Percentiles rank a stretch among this genome's conserved stretches.
These are phyloP conservation scores for Zygoascus ofunaensis DNA, from an alignment of 805 yeast genomes.

Conservation along the genomic window DNA sequence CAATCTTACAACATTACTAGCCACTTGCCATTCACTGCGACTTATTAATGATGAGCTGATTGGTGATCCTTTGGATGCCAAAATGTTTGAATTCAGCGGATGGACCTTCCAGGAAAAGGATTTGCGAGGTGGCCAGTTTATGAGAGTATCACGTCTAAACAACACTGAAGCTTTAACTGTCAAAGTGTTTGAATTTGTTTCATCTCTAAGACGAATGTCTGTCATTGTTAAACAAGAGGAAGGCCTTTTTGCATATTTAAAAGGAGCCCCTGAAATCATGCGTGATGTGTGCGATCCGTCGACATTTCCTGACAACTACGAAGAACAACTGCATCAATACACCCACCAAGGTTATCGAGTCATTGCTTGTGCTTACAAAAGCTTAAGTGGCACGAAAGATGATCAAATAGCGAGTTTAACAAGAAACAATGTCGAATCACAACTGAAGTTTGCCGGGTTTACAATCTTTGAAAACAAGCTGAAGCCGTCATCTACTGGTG, in stretches of 20 bases:
- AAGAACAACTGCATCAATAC: constrained; percentile 65
- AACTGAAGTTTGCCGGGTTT: constrained; percentile 73
- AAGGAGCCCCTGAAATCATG: constrained; percentile 97
- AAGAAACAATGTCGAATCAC: constrained; percentile 61
- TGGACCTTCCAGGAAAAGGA: constrained; percentile 70
- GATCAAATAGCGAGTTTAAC: constrained; percentile 2
- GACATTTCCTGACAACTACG: constrained; percentile 65
- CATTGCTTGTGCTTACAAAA: constrained; percentile 81
- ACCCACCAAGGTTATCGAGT: constrained; percentile 94
- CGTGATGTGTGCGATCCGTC: constrained; percentile 62
- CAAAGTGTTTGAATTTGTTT: constrained; percentile 68
- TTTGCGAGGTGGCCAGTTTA: constrained; percentile 10
- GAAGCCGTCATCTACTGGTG: constrained; percentile 56
- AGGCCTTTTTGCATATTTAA: constrained; percentile 48
- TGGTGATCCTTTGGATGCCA: constrained; percentile 90
- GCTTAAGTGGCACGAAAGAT: constrained; percentile 30
- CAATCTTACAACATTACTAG: constrained; percentile 41
- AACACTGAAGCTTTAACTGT: constrained; percentile 10
- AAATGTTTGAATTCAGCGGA: constrained; percentile 84
- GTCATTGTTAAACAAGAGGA: constrained; percentile 51
- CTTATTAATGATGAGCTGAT: constrained; percentile 66
- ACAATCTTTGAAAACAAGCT: constrained; percentile 87
- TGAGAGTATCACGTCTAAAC: constrained; percentile 8
- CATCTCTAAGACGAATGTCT: constrained; percentile 83
- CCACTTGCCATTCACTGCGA: constrained; percentile 82